A percentile compares a stretch with the other conserved stretches of the same genome.
phyloP scores from a whole-genome alignment of 2,329 filamentous ascomycete genomes.

The Pseudocercospora crystallina region DNA sequence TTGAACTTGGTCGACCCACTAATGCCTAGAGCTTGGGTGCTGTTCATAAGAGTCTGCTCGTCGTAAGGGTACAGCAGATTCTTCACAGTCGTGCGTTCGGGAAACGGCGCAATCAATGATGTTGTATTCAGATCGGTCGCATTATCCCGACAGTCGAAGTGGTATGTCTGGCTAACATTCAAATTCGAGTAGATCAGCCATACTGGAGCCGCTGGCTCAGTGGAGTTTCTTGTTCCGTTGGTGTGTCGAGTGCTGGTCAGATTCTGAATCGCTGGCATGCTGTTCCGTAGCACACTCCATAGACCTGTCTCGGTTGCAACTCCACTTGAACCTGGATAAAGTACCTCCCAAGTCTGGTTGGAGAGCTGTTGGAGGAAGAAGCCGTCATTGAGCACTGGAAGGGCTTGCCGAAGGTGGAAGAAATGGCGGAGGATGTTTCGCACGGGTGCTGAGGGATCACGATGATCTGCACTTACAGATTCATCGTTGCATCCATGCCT shows the following conservation, averaged over 20 bases:
- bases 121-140: constrained; percentile 31
- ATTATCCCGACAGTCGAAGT: constrained; percentile 55
- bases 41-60: constrained; percentile 47
- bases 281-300: constrained; percentile 58
- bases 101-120: constrained; percentile 57
- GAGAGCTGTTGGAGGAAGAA: constrained; percentile 55
- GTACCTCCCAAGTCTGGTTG: constrained; percentile 52
- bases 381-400: constrained; percentile 58
- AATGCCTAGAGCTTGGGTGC: constrained; percentile 33
- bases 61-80: constrained; percentile 62
- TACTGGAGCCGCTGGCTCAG: constrained; percentile 33
- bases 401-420: constrained; percentile 58
- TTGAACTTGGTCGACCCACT: constrained; percentile 47
- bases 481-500: constrained; percentile 57
- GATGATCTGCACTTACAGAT: constrained; percentile 57
- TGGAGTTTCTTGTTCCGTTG: constrained; percentile 26
- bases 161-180: constrained; percentile 50
- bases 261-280: constrained; percentile 49
- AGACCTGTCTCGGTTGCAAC: constrained; percentile 56
- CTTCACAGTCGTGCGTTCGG: constrained; percentile 53
- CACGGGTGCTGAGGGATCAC: constrained; percentile 60
- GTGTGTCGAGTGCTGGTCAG: constrained; percentile 39
- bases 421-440: constrained; percentile 60
- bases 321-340: constrained; percentile 51
- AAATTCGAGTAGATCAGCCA: constrained; percentile 53